A percentile compares a stretch with the other conserved stretches of the same genome.
Conservation (phyloP, 2,329 filamentous ascomycete species). For the Penicillium sp. region DNA sequence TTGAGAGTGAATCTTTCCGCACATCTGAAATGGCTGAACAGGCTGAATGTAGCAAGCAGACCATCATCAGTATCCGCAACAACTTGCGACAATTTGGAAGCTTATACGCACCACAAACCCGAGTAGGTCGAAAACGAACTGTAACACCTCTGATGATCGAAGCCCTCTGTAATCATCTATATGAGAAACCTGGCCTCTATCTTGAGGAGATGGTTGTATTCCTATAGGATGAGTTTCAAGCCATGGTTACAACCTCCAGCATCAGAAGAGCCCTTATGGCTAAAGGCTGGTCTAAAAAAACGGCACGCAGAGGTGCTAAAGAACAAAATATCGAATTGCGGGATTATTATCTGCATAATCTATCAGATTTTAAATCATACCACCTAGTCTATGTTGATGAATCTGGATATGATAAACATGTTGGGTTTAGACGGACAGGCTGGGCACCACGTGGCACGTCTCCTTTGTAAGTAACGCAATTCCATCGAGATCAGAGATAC, state of each 20-base stretch:
- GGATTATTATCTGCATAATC: too few relatives aligned
- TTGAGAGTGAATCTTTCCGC: background rate
- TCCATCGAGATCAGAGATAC: background rate
- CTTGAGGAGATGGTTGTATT: conserved; percentile 6
- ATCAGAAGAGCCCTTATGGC: too few relatives aligned
- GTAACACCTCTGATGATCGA: conserved; percentile 35
- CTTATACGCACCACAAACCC: background rate
- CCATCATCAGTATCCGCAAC: background rate
- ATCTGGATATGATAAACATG: background rate
- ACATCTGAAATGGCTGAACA: background rate
- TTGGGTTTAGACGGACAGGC: background rate
- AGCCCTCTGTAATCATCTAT: conserved; percentile 30
- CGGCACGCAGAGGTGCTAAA: too few relatives aligned
- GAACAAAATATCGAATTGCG: too few relatives aligned
- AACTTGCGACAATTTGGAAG: conserved; percentile 2
- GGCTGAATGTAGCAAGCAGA: background rate
- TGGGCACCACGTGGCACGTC: background rate
- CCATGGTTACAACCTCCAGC: background rate
- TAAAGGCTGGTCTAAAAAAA: too few relatives aligned
- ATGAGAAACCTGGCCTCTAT: conserved; percentile 32
- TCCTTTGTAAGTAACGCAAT: background rate
- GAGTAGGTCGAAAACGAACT: conserved; percentile 12
- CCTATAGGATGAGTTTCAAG: conserved; percentile 26
- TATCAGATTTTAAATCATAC: too few relatives aligned
- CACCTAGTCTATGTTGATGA: background rate